phyloP scores from a whole-genome alignment of 495 filamentous ascomycete genomes.

The Jackrogersella minutella region DNA sequence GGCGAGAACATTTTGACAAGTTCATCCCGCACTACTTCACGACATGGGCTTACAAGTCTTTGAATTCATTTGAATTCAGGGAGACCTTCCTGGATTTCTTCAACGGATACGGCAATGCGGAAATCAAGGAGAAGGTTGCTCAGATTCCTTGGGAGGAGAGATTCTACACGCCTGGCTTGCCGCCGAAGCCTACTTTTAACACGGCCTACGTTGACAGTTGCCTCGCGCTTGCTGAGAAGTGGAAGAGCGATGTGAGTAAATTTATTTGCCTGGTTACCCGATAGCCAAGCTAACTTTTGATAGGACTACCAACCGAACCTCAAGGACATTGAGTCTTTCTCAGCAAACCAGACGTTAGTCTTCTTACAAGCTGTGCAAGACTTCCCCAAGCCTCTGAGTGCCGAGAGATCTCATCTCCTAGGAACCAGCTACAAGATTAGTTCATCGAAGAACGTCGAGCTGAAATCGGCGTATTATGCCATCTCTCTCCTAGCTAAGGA shows the following conservation, averaged over 20 bases:
- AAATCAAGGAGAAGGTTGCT: constrained; percentile 69
- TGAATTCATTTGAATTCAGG: constrained; percentile 94
- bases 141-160: constrained; percentile 86
- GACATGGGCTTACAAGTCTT: constrained; percentile 78
- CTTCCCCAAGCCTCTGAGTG: constrained; percentile 66
- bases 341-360: constrained; percentile 86
- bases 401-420: constrained; percentile 70
- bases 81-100: constrained; percentile 87
- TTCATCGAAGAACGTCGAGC: constrained; percentile 80
- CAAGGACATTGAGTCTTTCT: constrained; percentile 74
- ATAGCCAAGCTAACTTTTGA: constrained; percentile 1
- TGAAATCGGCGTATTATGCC: constrained; percentile 77
- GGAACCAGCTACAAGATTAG: constrained; percentile 74
- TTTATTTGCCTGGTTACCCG: neutral
- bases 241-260: constrained; percentile 60
- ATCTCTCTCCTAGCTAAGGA: constrained; percentile 80
- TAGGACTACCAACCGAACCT: constrained; percentile 68
- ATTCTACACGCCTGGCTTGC: constrained; percentile 85
- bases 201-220: constrained; percentile 87
- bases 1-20: constrained; percentile 85
- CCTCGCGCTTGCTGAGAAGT: constrained; percentile 80
- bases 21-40: constrained; percentile 96
- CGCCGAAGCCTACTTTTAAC: constrained; percentile 89
- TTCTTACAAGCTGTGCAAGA: constrained; percentile 81
- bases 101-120: constrained; percentile 64